Evolutionary conservation across 2,329 filamentous ascomycete species (phyloP).

Genomic region (Fusarium proliferatum): DNA sequence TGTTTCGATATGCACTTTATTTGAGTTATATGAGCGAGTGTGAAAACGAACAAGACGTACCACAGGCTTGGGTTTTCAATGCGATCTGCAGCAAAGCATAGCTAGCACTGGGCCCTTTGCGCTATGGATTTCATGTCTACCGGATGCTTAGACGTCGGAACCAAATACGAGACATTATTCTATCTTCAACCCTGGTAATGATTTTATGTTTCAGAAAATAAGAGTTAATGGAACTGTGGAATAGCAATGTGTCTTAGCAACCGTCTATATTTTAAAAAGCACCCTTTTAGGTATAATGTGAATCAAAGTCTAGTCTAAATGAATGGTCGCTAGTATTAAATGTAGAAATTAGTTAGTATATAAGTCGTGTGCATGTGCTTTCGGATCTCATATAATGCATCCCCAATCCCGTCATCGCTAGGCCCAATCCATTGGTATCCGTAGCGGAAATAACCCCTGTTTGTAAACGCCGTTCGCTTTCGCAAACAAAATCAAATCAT

Average conservation of each 20-base stretch:
- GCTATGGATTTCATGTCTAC: background rate
- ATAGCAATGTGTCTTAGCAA: background rate
- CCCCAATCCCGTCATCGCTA: slow-evolving; percentile 30
- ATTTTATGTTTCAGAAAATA: background rate
- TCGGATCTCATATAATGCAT: slow-evolving; percentile 32
- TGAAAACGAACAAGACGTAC: slow-evolving; percentile 40
- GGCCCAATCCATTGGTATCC: slow-evolving; percentile 23
- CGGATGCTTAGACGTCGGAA: background rate
- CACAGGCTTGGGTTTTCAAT: slow-evolving; percentile 49
- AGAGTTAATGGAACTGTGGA: background rate
- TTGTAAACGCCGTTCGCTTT: slow-evolving; percentile 36
- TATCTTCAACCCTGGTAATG: background rate
- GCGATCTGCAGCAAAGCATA: slow-evolving; percentile 22
- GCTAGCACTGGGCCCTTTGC: background rate
- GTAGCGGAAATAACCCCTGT: slow-evolving; percentile 25
- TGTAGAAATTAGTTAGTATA: slow-evolving; percentile 34
- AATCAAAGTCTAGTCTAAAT: slow-evolving; percentile 41
- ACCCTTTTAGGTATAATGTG: slow-evolving; percentile 20
- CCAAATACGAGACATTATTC: background rate
- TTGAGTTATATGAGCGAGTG: slow-evolving; percentile 48
- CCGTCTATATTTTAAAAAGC: slow-evolving; percentile 16
- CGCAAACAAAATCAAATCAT: slow-evolving; percentile 30
- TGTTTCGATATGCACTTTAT: slow-evolving; percentile 52
- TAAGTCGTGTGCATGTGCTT: slow-evolving; percentile 36
- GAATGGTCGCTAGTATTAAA: slow-evolving; percentile 41